Percentiles rank a stretch among this genome's conserved stretches.
These are phyloP conservation scores for Mitragyna speciosa DNA, from an alignment of 257 asterid species.

Conservation along the genomic window DNA sequence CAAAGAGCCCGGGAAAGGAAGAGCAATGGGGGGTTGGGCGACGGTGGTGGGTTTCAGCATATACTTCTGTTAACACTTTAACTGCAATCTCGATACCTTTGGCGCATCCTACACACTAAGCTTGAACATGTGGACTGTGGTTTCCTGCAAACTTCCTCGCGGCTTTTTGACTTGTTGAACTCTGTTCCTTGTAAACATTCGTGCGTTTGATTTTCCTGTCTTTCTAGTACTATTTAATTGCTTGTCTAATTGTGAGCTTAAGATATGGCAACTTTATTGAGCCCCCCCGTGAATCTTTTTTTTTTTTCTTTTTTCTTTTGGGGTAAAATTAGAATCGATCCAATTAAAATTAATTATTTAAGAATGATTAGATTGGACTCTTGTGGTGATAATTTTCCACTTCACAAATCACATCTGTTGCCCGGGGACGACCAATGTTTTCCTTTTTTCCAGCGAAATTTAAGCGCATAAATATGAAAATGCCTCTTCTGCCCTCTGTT, in stretches of 20 bases:
- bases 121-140: conserved; percentile 36
- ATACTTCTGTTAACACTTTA: conserved; percentile 15
- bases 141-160: conserved; percentile 45
- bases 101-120: conserved; percentile 21
- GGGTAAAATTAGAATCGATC: conserved; percentile 25
- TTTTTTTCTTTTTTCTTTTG: not conserved
- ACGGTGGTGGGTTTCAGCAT: not conserved
- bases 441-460: too few species aligned
- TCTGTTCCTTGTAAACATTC: conserved; percentile 33
- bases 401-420: conserved; percentile 39
- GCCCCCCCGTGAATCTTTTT: conserved; percentile 49
- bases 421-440: conserved; percentile 33
- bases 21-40: not conserved
- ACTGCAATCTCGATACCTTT: conserved; percentile 22
- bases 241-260: not conserved
- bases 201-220: conserved; percentile 11
- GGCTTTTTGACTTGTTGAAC: conserved; percentile 59
- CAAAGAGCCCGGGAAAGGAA: conserved; percentile 22
- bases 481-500: not conserved
- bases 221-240: not conserved
- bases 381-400: conserved; percentile 30
- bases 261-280: conserved; percentile 42
- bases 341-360: conserved; percentile 36
- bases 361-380: conserved; percentile 50
- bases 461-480: not conserved